Percentiles rank a stretch among this genome's conserved stretches.
Conservation (phyloP, 2,329 filamentous ascomycete genomes). For the Xylariaceae sp. region DNA sequence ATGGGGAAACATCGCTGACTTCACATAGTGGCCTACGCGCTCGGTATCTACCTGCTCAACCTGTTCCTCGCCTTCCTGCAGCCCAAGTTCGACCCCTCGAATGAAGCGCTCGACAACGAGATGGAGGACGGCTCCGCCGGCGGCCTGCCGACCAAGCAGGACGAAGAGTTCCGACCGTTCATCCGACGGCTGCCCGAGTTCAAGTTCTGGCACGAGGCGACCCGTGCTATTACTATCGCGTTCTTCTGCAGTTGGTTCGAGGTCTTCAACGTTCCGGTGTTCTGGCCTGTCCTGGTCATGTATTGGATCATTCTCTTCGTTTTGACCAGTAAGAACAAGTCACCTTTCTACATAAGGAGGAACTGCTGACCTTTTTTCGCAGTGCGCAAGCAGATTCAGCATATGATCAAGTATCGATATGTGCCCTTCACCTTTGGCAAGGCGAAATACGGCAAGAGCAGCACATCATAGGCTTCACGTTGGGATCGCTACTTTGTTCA, state of each 20-base stretch:
- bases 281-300: conserved; percentile 97
- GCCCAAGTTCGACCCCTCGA: conserved; percentile 97
- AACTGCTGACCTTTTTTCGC: conserved; percentile 14
- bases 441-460: conserved; percentile 73
- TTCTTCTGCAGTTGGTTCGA: conserved; percentile 92
- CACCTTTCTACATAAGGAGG: not conserved
- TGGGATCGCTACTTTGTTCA: not conserved
- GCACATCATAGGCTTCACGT: conserved; percentile 41
- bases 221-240: conserved; percentile 78
- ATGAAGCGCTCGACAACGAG: conserved; percentile 86
- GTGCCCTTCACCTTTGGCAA: conserved; percentile 93
- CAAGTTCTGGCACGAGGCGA: conserved; percentile 99
- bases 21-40: conserved; percentile 84
- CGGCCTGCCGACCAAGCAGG: conserved; percentile 87
- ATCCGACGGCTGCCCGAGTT: conserved; percentile 96
- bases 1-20: conserved; percentile 15
- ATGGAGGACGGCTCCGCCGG: conserved; percentile 90
- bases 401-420: conserved; percentile 99
- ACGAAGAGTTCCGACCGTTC: conserved; percentile 97
- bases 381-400: conserved; percentile 99
- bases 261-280: conserved; percentile 95
- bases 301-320: conserved; percentile 98
- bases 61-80: conserved; percentile 98
- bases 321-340: conserved; percentile 76
- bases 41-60: conserved; percentile 98